Evolutionary conservation across 1,284 basidiomycete species (phyloP).

Genomic region (Coniferiporia sulphurascens): DNA sequence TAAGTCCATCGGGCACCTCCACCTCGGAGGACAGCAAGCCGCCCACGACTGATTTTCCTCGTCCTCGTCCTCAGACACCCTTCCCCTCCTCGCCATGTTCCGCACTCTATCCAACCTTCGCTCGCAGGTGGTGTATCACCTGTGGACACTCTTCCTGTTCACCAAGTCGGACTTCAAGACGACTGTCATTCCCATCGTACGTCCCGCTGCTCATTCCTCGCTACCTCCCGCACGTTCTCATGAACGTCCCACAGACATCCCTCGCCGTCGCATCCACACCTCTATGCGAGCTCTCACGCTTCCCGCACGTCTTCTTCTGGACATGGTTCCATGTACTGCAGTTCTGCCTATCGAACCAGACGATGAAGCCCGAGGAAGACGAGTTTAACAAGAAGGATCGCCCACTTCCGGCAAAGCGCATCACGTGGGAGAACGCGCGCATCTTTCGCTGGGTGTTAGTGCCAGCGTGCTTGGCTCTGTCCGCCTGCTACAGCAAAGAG

Average conservation of each 20-base stretch:
- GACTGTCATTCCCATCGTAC: constrained; percentile 36
- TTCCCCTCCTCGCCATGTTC: constrained; percentile 1
- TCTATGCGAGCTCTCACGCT: constrained; percentile 18
- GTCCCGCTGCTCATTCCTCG: background rate
- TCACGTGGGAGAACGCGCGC: constrained; percentile 30
- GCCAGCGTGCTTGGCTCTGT: constrained; percentile 25
- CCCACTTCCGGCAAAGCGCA: constrained; percentile 39
- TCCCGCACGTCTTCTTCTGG: constrained; percentile 34
- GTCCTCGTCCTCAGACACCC: background rate
- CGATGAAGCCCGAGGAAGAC: constrained; percentile 37
- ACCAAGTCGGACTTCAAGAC: constrained; percentile 39
- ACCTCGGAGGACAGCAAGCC: background rate
- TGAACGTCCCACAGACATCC: constrained; percentile 27
- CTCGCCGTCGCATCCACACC: constrained; percentile 34
- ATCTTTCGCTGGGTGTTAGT: constrained; percentile 34
- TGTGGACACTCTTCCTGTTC: constrained; percentile 37
- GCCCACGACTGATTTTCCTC: background rate
- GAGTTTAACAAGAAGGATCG: constrained; percentile 39
- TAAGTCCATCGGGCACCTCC: too few species aligned
- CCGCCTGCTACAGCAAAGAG: constrained; percentile 23
- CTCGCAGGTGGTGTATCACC: constrained; percentile 20
- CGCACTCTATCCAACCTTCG: background rate
- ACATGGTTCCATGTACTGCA: constrained; percentile 40
- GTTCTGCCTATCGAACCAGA: constrained; percentile 41
- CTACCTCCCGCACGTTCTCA: background rate